Evolutionary conservation across 495 filamentous ascomycete species (phyloP), one percentile per base, ranked within the genome.

Genomic region (Podospora pseudocomata): DNA sequence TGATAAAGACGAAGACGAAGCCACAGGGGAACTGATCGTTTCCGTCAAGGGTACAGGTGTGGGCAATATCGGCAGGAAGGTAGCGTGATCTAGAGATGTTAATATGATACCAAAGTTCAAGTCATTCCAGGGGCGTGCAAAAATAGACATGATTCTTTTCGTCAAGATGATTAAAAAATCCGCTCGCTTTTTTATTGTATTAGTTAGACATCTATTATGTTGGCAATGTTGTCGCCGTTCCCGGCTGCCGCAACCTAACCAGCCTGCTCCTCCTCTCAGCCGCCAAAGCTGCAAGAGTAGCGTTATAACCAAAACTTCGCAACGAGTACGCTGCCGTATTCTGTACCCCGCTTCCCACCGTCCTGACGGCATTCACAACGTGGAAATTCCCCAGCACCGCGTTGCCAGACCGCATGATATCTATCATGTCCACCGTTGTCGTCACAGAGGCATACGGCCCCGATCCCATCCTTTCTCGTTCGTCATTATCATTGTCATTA

Each of bases 11-110:
- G 91, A 89, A 15, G 88, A 90, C 65, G 39, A 49, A 49, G 86
- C 84, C 53, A 82, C 82, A 20, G 86, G 80, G 6, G 91, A 94
- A 77, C 82, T 97, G 56, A 86, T 97, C 49, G 85, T 98, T 63
- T 96, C 92, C 67, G 88, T 99, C 32, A 95, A 97, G 71, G 96
- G 96, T 30, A 89, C 86, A 73, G 96, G 96, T 23, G 92, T 99
- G 59, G 96, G 96, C 5, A 99, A 99, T 79, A 90, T 97, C 59
- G 95, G 94, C 49, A 86, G 93, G 68, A 98, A 98, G 80, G 89
- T 97, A 76, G 91, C 91, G 74, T 99, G 86, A 73, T 18, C 7
- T 19, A n/a, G 63, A 53, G 34, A 6, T 65, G 6, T 15, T 26
- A 18, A 16, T 4, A 49, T 28, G 15, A 57, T 53, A 56, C 19